Conservation (phyloP, 2,329 filamentous ascomycete genomes). For the Ceratocystis albifundus region DNA sequence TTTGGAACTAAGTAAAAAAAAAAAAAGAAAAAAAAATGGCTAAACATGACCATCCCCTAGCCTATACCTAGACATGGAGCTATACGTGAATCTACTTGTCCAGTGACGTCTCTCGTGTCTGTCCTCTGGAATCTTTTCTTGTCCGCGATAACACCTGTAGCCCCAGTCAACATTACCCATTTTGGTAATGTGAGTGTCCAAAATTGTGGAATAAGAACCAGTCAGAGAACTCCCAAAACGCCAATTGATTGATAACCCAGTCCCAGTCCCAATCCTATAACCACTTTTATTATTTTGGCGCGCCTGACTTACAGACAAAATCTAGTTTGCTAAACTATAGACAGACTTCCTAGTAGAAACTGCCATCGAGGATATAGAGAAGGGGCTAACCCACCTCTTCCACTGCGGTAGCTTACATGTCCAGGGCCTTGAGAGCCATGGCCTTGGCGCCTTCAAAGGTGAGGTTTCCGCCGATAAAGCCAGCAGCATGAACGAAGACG, state of each 20-base stretch:
- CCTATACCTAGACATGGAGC: neutral
- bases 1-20: neutral
- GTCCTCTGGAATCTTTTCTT: neutral
- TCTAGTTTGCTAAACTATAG: neutral
- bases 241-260: slow-evolving; percentile 6
- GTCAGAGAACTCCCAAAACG: slow-evolving; percentile 11
- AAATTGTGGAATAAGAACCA: neutral
- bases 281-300: neutral
- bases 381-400: neutral
- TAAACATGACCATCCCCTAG: neutral
- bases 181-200: neutral
- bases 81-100: neutral
- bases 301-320: neutral
- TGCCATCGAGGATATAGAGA: neutral
- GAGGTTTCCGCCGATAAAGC: slow-evolving; percentile 93
- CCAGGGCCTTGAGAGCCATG: slow-evolving; percentile 70
- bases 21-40: neutral
- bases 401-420: slow-evolving; percentile 8
- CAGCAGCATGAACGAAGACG: slow-evolving; percentile 86
- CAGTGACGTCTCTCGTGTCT: neutral
- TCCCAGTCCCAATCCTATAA: neutral
- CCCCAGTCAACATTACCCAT: neutral
- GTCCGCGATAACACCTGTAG: neutral
- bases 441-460: slow-evolving; percentile 76
- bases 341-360: neutral